Conservation (phyloP, 345 rosid species). For the Arabidopsis arenosa region DNA sequence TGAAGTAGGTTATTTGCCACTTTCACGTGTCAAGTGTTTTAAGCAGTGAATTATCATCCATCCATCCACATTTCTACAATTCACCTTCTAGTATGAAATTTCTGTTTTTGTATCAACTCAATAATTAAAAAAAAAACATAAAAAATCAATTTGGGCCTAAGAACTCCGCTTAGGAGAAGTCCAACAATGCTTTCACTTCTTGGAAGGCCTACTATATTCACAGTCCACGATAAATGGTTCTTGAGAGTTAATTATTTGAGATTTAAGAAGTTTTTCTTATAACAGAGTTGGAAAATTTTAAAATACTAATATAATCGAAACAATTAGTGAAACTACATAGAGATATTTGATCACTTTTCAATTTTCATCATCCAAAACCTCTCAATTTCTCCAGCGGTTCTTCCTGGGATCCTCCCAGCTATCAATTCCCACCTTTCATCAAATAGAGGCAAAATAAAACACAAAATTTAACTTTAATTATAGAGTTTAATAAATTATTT, state of each 20-base stretch:
- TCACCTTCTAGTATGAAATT: too few species aligned
- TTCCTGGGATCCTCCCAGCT: constrained; percentile 71
- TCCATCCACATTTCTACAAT: too few species aligned
- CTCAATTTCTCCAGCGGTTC: constrained; percentile 68
- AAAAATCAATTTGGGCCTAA: neutral
- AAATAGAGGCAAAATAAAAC: neutral
- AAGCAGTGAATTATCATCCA: too few species aligned
- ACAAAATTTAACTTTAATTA: neutral
- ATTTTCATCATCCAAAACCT: constrained; percentile 68
- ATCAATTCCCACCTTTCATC: constrained; percentile 66
- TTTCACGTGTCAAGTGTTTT: too few species aligned
- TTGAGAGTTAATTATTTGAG: neutral
- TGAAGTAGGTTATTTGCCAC: constrained; percentile 33
- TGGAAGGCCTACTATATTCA: constrained; percentile 6
- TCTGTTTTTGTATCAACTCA: too few species aligned
- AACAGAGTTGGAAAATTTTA: constrained; percentile 6
- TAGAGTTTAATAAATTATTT: too few species aligned
- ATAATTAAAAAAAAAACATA: too few species aligned
- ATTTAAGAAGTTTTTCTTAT: neutral
- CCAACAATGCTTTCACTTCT: neutral
- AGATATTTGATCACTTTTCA: constrained; percentile 12
- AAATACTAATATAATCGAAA: neutral
- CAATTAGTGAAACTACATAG: constrained; percentile 6
- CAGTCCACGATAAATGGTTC: constrained; percentile 1
- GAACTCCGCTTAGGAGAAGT: neutral